Conservation (phyloP, 2,329 filamentous ascomycete species). For the Botryotinia convoluta region DNA sequence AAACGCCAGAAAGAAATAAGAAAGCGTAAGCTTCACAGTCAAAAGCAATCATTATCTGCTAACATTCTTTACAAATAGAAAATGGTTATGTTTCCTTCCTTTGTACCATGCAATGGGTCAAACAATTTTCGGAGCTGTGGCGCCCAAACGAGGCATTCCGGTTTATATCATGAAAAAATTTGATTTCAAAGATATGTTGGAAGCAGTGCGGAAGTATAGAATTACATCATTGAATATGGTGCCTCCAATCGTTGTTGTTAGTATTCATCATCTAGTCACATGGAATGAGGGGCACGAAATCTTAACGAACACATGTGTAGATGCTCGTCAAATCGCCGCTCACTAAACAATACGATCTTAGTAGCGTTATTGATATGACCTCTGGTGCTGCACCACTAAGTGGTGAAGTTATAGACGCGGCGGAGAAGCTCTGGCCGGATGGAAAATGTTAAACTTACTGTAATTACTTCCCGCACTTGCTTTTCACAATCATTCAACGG, state of each 20-base stretch:
- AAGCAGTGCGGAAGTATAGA: constrained; percentile 43
- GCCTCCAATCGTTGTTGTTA: constrained; percentile 56
- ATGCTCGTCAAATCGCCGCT: constrained; percentile 57
- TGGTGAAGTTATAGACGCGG: constrained; percentile 71
- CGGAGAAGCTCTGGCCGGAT: constrained; percentile 66
- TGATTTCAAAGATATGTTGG: constrained; percentile 41
- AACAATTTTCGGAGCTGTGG: constrained; percentile 47
- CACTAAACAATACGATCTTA: constrained; percentile 51
- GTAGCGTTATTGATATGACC: constrained; percentile 73
- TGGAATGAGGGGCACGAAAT: not conserved
- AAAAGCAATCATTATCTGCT: constrained; percentile 64
- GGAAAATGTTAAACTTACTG: constrained; percentile 63
- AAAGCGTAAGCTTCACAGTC: constrained; percentile 72
- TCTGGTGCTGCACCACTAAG: constrained; percentile 83
- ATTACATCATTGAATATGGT: constrained; percentile 55
- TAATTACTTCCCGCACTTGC: not conserved
- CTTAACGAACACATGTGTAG: constrained; percentile 42
- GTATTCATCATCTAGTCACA: not conserved
- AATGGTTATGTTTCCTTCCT: constrained; percentile 29
- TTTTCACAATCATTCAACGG: not conserved
- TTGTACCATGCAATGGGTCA: constrained; percentile 11
- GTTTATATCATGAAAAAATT: constrained; percentile 59
- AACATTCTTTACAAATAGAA: constrained; percentile 18
- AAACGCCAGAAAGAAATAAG: constrained; percentile 62
- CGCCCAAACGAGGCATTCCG: constrained; percentile 43